These are phyloP conservation scores for Lentinula detonsa DNA, from an alignment of 768 basidiomycete genomes.

Conservation along the genomic window DNA sequence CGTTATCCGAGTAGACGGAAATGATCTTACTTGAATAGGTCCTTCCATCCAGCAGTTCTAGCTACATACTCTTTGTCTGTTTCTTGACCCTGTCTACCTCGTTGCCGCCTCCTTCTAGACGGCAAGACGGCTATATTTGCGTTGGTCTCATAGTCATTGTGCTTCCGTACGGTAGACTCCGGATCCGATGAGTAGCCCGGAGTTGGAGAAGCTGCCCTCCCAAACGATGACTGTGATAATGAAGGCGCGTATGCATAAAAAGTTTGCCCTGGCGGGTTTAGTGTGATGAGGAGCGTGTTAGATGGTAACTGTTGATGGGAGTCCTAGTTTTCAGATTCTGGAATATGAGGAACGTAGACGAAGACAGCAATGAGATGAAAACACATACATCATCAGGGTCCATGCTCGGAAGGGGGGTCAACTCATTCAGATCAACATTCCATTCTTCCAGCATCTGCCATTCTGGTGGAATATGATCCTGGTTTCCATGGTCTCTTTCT, in stretches of 20 bases:
- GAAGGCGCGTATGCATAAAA: constrained; percentile 44
- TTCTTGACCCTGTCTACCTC: constrained; percentile 13
- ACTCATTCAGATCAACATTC: constrained; percentile 52
- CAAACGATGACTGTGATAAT: constrained; percentile 16
- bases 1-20: constrained; percentile 1
- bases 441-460: constrained; percentile 71
- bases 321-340: background rate
- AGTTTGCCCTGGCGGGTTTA: constrained; percentile 55
- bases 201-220: constrained; percentile 36
- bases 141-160: constrained; percentile 22
- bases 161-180: constrained; percentile 45
- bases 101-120: constrained; percentile 27
- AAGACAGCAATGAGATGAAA: background rate
- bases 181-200: constrained; percentile 69
- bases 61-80: constrained; percentile 10
- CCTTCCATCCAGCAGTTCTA: constrained; percentile 59
- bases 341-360: background rate
- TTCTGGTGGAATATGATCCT: constrained; percentile 9
- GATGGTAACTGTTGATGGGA: constrained; percentile 42
- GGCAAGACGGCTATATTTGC: constrained; percentile 13
- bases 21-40: constrained; percentile 59
- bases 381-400: constrained; percentile 27
- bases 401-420: constrained; percentile 59
- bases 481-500: constrained; percentile 26
- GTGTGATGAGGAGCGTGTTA: constrained; percentile 65